Percentiles rank a stretch among this genome's conserved stretches.
These are phyloP conservation scores for Pseudopithomyces chartarum DNA, from an alignment of 2,329 filamentous ascomycete genomes.

Conservation along the genomic window DNA sequence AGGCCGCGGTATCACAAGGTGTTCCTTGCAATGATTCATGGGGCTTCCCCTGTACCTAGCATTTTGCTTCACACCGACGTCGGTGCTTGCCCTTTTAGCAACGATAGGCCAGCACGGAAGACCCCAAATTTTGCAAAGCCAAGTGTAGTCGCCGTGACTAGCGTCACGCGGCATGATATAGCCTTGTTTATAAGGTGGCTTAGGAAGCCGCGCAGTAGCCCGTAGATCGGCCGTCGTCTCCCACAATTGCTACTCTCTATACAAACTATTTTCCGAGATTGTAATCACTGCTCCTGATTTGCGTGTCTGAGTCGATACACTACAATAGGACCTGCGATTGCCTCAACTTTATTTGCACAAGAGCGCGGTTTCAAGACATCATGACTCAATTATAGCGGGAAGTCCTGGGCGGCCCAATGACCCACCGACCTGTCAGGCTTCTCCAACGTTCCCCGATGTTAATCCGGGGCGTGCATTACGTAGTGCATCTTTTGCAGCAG, in stretches of 20 bases:
- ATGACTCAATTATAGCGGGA: background rate
- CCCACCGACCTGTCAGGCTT: background rate
- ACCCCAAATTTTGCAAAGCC: background rate
- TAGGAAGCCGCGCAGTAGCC: background rate
- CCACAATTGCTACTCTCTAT: background rate
- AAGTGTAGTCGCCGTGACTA: background rate
- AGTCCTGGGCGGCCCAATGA: background rate
- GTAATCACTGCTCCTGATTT: background rate
- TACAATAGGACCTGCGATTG: background rate
- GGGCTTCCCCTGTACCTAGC: background rate
- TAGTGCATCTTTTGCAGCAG: background rate
- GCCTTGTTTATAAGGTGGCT: background rate
- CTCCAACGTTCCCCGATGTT: background rate
- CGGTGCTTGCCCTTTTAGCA: background rate
- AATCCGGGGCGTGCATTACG: background rate
- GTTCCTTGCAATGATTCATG: background rate
- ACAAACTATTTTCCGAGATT: background rate
- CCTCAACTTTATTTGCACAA: background rate
- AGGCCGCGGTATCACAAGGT: background rate
- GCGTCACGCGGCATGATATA: background rate
- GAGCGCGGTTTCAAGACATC: background rate
- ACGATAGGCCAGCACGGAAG: background rate
- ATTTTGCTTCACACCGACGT: background rate
- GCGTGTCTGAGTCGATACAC: background rate
- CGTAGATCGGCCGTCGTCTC: background rate